Evolutionary conservation across 2,329 filamentous ascomycete species (phyloP).

Genomic region (Leptographium flavum): DNA sequence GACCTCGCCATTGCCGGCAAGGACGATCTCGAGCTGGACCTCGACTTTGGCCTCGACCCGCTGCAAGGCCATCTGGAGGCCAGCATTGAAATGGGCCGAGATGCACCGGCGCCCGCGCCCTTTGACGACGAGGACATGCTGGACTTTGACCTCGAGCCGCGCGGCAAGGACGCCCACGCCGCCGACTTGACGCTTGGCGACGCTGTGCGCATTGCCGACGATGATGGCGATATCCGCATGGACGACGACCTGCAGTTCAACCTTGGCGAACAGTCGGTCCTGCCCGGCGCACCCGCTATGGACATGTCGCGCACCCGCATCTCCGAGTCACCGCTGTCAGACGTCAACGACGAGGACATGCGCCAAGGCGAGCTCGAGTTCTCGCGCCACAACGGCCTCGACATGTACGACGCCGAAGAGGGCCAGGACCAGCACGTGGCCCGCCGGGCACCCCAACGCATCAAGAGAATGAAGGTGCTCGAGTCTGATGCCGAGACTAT

Average conservation of each 20-base stretch:
- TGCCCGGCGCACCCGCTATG: slow-evolving; percentile 32
- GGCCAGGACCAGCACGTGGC: slow-evolving; percentile 45
- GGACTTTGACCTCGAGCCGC: slow-evolving; percentile 44
- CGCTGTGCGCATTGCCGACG: slow-evolving; percentile 45
- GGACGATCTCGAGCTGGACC: slow-evolving; percentile 56
- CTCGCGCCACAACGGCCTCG: slow-evolving; percentile 33
- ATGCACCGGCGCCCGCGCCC: slow-evolving; percentile 54
- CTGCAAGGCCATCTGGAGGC: slow-evolving; percentile 32
- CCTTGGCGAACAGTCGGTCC: slow-evolving; percentile 42
- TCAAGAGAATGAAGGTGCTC: slow-evolving; percentile 65
- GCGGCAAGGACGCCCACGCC: slow-evolving; percentile 41
- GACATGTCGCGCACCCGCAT: slow-evolving; percentile 44
- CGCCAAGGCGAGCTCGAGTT: slow-evolving; percentile 46
- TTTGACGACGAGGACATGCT: slow-evolving; percentile 58
- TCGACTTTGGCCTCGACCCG: slow-evolving; percentile 58
- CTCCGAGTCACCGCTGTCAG: slow-evolving; percentile 56
- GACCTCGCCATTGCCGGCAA: slow-evolving; percentile 39
- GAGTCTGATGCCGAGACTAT: slow-evolving; percentile 70
- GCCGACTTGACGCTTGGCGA: slow-evolving; percentile 40
- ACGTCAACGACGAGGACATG: slow-evolving; percentile 50
- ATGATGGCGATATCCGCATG: slow-evolving; percentile 51
- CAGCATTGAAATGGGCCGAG: slow-evolving; percentile 82
- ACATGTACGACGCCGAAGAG: slow-evolving; percentile 47
- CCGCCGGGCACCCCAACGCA: slow-evolving; percentile 56
- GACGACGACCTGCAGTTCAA: slow-evolving; percentile 52